Percentiles rank a stretch among this genome's conserved stretches.
These are phyloP conservation scores for Aspergillus brunneoviolaceus DNA, from an alignment of 2,329 filamentous ascomycete genomes.

Conservation along the genomic window DNA sequence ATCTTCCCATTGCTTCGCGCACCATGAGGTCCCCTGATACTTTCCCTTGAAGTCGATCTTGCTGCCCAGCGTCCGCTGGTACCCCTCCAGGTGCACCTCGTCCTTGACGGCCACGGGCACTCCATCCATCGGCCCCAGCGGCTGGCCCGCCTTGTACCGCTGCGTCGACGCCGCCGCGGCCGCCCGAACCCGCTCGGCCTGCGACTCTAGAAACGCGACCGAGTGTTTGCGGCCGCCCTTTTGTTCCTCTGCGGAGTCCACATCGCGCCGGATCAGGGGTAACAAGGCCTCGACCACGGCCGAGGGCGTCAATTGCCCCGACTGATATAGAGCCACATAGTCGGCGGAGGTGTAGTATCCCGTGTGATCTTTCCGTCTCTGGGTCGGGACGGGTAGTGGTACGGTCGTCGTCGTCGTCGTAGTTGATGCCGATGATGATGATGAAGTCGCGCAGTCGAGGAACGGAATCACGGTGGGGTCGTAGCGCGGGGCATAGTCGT, in stretches of 20 bases:
- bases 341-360: conserved; percentile 71
- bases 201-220: conserved; percentile 69
- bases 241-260: conserved; percentile 19
- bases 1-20: conserved; percentile 68
- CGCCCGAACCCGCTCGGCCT: conserved; percentile 61
- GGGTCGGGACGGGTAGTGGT: conserved; percentile 29
- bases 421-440: too few species aligned
- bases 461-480: conserved; percentile 59
- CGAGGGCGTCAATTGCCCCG: conserved; percentile 68
- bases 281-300: conserved; percentile 71
- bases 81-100: conserved; percentile 70
- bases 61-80: conserved; percentile 66
- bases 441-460: conserved; percentile 8
- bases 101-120: conserved; percentile 84
- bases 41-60: conserved; percentile 56
- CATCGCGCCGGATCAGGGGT: conserved; percentile 65
- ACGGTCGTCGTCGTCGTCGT: conserved; percentile 5
- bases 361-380: conserved; percentile 33
- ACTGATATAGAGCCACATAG: conserved; percentile 73
- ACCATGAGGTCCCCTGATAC: conserved; percentile 63
- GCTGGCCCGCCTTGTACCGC: conserved; percentile 66
- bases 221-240: conserved; percentile 55
- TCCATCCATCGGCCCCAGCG: conserved; percentile 72
- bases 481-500: conserved; percentile 54
- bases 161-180: conserved; percentile 72